Base-by-base conservation (phyloP, 2,329 filamentous ascomycete species). In the Neofusicoccum ribis region DNA sequence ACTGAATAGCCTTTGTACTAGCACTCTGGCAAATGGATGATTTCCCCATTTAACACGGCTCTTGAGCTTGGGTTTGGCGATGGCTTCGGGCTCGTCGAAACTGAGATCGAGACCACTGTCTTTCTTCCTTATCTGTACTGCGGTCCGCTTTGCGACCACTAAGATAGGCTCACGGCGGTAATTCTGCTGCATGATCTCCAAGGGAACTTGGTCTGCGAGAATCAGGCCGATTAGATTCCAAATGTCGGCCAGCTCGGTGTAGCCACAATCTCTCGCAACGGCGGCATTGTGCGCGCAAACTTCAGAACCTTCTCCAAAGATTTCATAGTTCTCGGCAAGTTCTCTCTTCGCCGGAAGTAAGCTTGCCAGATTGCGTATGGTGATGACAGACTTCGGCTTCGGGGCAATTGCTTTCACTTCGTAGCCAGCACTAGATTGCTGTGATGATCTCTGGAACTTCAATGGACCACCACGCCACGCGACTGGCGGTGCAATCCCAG, bases 181-280 rank as follows among this genome's bases (percentile, higher is more conserved):
- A 36, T 82, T 79, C 64, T 85, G 82, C 3, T 83, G 81, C 49
- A 90, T 78, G 31, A 91, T 79, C 70, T 90, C 85, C 3, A 94
- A 80, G 1, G 90, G 91, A 34, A 93, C 88, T 50, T 92, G 88
- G 69, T 91, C 90, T 69, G 88, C 88, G 51, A 98, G 80, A 5
- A 98, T 82, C 65, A 97, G 81, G 17, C 87, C 89, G 63, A 92
- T 83, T 69, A 97, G 89, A 56, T 86, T 87, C 95, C 95, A 99
- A 6, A 96, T 86, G 70, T 92, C 87, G 31, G 90, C 89, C 36
- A 96, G 78, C 68, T 97, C 91, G 14, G 82, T 76, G 68, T 87
- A 85, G 4, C 89, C 91, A 69, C 90, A 84, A 68, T 87, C 88
- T 69, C 88, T 84, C 8, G 94, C 93, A 51, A 96, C 88, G 1